Evolutionary conservation across 2,329 filamentous ascomycete genomes (phyloP).

Genomic region (Talaromyces marneffei): DNA sequence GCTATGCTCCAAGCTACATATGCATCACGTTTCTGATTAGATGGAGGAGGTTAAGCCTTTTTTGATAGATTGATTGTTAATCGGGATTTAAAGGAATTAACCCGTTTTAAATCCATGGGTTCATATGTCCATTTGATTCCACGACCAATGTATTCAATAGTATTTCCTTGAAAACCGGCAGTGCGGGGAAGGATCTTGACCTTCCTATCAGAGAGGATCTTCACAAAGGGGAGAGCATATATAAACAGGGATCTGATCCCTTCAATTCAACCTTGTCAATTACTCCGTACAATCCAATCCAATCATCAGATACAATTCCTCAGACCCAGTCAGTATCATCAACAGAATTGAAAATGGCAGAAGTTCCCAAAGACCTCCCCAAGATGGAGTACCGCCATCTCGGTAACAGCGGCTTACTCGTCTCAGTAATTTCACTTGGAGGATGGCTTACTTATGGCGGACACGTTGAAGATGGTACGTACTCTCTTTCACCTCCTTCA

Average conservation of each 20-base stretch:
- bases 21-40: background rate
- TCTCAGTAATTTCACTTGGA: slow-evolving; percentile 65
- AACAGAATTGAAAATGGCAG: slow-evolving; percentile 18
- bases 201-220: background rate
- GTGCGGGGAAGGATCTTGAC: background rate
- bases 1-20: background rate
- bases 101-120: background rate
- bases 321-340: background rate
- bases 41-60: background rate
- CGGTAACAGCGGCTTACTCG: slow-evolving; percentile 65
- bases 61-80: background rate
- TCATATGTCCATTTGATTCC: no score
- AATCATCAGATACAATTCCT: background rate
- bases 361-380: slow-evolving; percentile 21
- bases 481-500: no score
- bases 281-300: background rate
- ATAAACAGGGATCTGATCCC: background rate
- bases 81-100: background rate
- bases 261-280: background rate
- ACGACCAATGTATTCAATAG: no score
- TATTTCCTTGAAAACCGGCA: no score
- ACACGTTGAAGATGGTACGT: slow-evolving; percentile 59
- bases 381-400: slow-evolving; percentile 66
- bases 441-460: slow-evolving; percentile 64
- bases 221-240: background rate